Evolutionary conservation across 306 rosid genomes (phyloP).

Genomic region (Cucumis sativus): DNA sequence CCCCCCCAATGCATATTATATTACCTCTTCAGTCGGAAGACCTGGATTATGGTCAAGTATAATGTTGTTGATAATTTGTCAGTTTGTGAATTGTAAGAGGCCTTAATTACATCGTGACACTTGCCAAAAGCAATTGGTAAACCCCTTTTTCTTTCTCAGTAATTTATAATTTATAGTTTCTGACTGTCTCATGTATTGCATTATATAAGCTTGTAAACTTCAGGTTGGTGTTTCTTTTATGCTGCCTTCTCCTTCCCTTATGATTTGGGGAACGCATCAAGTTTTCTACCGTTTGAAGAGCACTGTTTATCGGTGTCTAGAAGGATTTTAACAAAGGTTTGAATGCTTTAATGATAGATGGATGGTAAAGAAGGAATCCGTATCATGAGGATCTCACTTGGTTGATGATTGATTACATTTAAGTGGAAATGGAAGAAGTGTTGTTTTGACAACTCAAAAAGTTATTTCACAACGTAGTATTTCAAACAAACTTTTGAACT

Average conservation of each 20-base stretch:
- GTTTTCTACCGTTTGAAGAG: neutral
- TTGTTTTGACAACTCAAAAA: too few relatives aligned
- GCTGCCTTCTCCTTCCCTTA: neutral
- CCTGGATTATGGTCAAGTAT: neutral
- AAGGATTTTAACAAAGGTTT: too few relatives aligned
- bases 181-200: neutral
- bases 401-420: too few relatives aligned
- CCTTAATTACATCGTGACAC: constrained; percentile 9
- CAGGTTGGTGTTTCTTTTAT: neutral
- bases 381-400: neutral
- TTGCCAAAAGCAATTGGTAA: neutral
- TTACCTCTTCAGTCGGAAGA: neutral
- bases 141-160: neutral
- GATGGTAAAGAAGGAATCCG: neutral
- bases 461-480: too few relatives aligned
- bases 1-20: neutral
- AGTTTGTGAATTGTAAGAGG: constrained; percentile 24
- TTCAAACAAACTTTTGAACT: too few relatives aligned
- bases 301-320: neutral
- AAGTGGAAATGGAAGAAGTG: too few relatives aligned
- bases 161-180: neutral
- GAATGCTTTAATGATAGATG: too few relatives aligned
- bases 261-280: neutral
- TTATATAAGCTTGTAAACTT: neutral
- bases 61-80: constrained; percentile 6